Evolutionary conservation across 257 asterid genomes (phyloP).

Genomic region (Ehretia macrophylla): DNA sequence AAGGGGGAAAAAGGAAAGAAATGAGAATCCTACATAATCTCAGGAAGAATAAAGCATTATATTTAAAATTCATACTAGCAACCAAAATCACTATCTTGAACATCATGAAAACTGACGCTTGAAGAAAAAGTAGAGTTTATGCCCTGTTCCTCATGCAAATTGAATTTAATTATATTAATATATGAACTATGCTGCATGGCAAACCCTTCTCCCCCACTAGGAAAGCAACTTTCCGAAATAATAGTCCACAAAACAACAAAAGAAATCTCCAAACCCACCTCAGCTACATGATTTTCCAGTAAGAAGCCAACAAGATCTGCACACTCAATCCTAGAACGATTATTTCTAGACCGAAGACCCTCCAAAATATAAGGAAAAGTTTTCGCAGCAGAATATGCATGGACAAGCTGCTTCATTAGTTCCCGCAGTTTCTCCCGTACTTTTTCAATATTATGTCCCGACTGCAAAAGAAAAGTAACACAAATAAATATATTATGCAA

Average conservation of each 20-base stretch:
- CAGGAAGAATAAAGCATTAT: not conserved
- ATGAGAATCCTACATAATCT: slow-evolving; percentile 8
- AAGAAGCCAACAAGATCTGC: slow-evolving; percentile 93
- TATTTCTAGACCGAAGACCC: slow-evolving; percentile 96
- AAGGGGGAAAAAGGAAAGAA: slow-evolving; percentile 7
- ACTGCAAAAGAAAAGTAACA: slow-evolving; percentile 57
- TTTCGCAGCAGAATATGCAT: slow-evolving; percentile 76
- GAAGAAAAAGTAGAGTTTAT: too few species aligned
- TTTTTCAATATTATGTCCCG: slow-evolving; percentile 94
- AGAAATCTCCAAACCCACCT: slow-evolving; percentile 38
- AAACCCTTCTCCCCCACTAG: not conserved
- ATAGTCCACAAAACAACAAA: not conserved
- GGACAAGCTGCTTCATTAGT: slow-evolving; percentile 71
- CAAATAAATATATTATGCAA: not conserved
- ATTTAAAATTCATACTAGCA: not conserved
- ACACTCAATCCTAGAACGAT: slow-evolving; percentile 87
- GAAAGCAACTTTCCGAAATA: too few species aligned
- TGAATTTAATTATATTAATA: too few species aligned
- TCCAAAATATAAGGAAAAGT: slow-evolving; percentile 89
- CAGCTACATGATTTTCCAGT: slow-evolving; percentile 80
- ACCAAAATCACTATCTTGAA: not conserved
- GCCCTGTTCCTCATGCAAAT: not conserved
- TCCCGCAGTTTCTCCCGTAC: slow-evolving; percentile 96
- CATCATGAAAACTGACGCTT: not conserved
- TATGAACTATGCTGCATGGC: too few species aligned